Evolutionary conservation across 2,329 filamentous ascomycete species (phyloP).

Genomic region (Colletotrichum agaves): DNA sequence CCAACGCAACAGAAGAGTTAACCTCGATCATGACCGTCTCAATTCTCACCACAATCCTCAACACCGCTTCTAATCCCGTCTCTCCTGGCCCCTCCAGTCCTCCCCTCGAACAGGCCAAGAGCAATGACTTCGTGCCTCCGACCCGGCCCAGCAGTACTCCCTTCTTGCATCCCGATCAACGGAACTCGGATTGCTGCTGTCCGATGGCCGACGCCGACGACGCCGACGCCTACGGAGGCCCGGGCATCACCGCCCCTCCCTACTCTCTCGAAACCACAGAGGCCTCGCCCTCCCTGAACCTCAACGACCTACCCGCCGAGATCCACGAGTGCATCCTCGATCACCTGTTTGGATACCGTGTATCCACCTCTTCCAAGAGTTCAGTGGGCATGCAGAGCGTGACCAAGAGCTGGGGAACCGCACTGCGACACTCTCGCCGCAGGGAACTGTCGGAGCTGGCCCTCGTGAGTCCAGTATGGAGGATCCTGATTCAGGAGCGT

Average conservation of each 20-base stretch:
- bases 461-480: slow-evolving; percentile 72
- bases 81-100: slow-evolving; percentile 65
- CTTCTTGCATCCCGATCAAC: slow-evolving; percentile 65
- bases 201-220: slow-evolving; percentile 44
- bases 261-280: slow-evolving; percentile 36
- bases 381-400: slow-evolving; percentile 64
- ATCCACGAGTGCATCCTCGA: slow-evolving; percentile 79
- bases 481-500: slow-evolving; percentile 74
- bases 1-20: slow-evolving; percentile 44
- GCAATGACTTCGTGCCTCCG: slow-evolving; percentile 59
- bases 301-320: slow-evolving; percentile 71
- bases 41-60: slow-evolving; percentile 49
- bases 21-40: slow-evolving; percentile 51
- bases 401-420: slow-evolving; percentile 71
- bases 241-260: slow-evolving; percentile 41
- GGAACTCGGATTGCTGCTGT: slow-evolving; percentile 53
- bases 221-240: slow-evolving; percentile 42
- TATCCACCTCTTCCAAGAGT: slow-evolving; percentile 68
- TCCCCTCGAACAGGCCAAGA: slow-evolving; percentile 58
- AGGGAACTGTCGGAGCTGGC: slow-evolving; percentile 75
- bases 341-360: slow-evolving; percentile 75
- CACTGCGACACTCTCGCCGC: slow-evolving; percentile 72
- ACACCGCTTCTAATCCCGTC: slow-evolving; percentile 63
- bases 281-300: slow-evolving; percentile 40
- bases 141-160: slow-evolving; percentile 69